Evolutionary conservation across 2,329 filamentous ascomycete genomes (phyloP).

Genomic region (Aspergillus calidoustus): DNA sequence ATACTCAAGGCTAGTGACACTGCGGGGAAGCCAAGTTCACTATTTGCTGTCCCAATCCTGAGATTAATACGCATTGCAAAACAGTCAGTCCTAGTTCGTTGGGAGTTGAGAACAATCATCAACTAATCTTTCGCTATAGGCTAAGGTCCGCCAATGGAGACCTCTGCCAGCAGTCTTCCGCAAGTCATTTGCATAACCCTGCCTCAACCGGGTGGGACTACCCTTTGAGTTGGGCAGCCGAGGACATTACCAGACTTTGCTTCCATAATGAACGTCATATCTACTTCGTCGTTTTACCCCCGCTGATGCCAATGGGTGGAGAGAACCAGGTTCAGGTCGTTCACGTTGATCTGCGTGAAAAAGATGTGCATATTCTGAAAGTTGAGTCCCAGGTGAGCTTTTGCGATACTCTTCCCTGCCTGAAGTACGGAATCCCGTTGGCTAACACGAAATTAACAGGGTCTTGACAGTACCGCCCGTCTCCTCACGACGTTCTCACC

Average conservation of each 20-base stretch:
- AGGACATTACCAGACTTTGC: neutral
- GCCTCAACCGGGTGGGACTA: neutral
- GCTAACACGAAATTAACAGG: neutral
- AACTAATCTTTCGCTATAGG: too few species aligned
- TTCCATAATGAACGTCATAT: neutral
- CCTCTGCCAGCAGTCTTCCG: too few species aligned
- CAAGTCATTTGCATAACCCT: neutral
- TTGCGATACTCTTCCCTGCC: neutral
- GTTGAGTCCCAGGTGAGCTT: neutral
- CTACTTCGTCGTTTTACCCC: neutral
- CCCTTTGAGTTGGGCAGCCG: neutral
- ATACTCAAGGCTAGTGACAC: neutral
- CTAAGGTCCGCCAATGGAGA: too few species aligned
- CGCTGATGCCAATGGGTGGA: neutral
- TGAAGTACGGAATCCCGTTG: too few species aligned
- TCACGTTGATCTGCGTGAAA: neutral
- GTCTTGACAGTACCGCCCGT: slow-evolving; percentile 2
- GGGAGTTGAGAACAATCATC: too few species aligned
- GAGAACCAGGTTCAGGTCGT: neutral
- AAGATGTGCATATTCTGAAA: neutral
- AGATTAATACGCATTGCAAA: too few species aligned
- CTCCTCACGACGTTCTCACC: slow-evolving; percentile 3
- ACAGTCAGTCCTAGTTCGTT: too few species aligned
- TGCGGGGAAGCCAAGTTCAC: neutral
- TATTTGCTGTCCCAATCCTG: neutral